Conservation (phyloP, 345 rosid genomes). For the Litchi chinensis region DNA sequence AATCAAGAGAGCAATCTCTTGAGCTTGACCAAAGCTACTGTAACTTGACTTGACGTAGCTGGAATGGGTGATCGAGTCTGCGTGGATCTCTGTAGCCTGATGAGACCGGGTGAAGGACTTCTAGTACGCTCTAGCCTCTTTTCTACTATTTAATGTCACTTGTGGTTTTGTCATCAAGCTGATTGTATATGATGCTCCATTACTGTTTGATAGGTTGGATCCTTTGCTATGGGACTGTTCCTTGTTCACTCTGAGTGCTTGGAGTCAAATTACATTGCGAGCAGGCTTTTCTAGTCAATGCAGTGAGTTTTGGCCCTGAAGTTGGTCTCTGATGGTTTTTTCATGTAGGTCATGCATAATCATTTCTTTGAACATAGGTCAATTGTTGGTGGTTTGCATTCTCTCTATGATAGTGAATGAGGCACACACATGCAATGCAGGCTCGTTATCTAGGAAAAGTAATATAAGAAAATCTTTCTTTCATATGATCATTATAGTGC, state of each 20-base stretch:
- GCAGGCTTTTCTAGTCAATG: conserved; percentile 85
- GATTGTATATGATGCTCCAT: background rate
- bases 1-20: conserved; percentile 55
- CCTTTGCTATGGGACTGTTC: conserved; percentile 90
- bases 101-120: conserved; percentile 94
- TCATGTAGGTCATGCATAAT: background rate
- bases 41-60: conserved; percentile 55
- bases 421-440: background rate
- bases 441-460: background rate
- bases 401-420: background rate
- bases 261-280: conserved; percentile 82
- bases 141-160: background rate
- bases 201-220: conserved; percentile 61
- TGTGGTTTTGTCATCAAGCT: background rate
- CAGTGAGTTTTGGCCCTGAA: conserved; percentile 50
- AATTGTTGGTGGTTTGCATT: background rate
- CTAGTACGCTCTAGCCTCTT: conserved; percentile 48
- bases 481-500: background rate
- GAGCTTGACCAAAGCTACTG: conserved; percentile 60
- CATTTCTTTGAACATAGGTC: background rate
- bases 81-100: conserved; percentile 93
- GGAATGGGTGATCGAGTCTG: conserved; percentile 96
- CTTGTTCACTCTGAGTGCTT: conserved; percentile 91
- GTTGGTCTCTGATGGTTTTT: background rate
- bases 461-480: background rate